Percentiles rank a stretch among this genome's conserved stretches.
These are phyloP conservation scores for Intubia oerlemansii DNA, from an alignment of 2,329 filamentous ascomycete genomes.

Conservation along the genomic window DNA sequence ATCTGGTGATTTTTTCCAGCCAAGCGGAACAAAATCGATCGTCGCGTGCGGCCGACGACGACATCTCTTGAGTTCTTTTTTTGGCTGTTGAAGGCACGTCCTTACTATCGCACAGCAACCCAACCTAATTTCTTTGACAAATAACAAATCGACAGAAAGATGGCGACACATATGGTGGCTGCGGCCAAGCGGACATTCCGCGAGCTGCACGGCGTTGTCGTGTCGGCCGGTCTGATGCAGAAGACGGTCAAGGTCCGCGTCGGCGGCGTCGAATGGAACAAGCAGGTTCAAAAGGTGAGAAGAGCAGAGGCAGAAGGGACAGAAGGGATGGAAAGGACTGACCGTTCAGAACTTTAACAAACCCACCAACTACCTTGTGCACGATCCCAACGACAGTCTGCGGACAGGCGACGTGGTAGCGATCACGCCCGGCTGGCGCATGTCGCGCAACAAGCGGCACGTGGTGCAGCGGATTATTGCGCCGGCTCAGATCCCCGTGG, in stretches of 20 bases:
- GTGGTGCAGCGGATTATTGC: constrained; percentile 57
- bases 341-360: constrained; percentile 37
- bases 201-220: constrained; percentile 45
- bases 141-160: constrained; percentile 7
- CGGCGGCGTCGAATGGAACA: constrained; percentile 51
- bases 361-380: constrained; percentile 45
- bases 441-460: constrained; percentile 46
- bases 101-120: no score
- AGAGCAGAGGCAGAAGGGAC: not conserved
- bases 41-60: no score
- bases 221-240: constrained; percentile 56
- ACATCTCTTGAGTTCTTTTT: no score
- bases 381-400: constrained; percentile 57
- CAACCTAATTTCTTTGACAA: no score
- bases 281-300: constrained; percentile 46
- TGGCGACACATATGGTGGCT: constrained; percentile 15
- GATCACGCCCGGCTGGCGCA: constrained; percentile 44
- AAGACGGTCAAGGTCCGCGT: constrained; percentile 64
- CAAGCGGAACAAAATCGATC: no score
- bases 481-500: constrained; percentile 39
- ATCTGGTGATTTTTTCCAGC: no score
- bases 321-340: not conserved
- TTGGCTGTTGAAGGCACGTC: no score
- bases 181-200: constrained; percentile 23
- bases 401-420: constrained; percentile 55